Conservation (phyloP, 148 eudicot genomes). For the Mesembryanthemum crystallinum region DNA sequence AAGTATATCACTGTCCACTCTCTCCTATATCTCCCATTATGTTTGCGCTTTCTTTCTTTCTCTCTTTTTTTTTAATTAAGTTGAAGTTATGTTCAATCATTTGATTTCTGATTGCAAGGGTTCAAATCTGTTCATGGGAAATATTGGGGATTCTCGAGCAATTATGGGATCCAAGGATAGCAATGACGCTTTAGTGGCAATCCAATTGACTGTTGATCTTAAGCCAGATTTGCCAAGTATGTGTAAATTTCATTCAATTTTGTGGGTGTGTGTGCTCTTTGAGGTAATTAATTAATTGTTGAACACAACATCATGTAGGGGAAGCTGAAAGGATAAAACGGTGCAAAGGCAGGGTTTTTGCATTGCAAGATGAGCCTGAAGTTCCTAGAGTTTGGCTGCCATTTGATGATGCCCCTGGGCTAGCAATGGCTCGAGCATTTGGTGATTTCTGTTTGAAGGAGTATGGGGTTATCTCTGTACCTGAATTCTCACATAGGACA, state of each 20-base stretch:
- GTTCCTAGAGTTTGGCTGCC: conserved; percentile 98
- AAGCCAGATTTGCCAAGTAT: conserved; percentile 98
- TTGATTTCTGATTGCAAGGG: conserved; percentile 48
- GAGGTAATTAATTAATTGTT: conserved; percentile 10
- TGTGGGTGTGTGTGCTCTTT: conserved; percentile 4
- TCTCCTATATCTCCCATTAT: conserved; percentile 9
- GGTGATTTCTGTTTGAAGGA: conserved; percentile 98
- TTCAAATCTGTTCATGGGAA: conserved; percentile 75
- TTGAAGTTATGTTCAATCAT: not conserved
- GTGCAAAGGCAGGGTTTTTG: conserved; percentile 94
- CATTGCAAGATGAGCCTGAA: conserved; percentile 98
- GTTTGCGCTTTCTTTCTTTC: not conserved
- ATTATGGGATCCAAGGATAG: conserved; percentile 73
- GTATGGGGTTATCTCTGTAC: conserved; percentile 92
- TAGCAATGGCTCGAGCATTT: conserved; percentile 99
- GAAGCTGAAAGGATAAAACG: conserved; percentile 96
- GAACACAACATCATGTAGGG: conserved; percentile 38
- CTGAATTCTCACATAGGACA: conserved; percentile 72
- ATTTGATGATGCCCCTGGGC: conserved; percentile 97
- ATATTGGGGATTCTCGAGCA: conserved; percentile 95
- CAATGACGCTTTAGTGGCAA: conserved; percentile 60
- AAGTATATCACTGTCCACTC: conserved; percentile 38
- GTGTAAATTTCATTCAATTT: conserved; percentile 14
- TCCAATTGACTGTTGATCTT: conserved; percentile 95
- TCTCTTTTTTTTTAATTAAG: not conserved